Base-by-base conservation (phyloP, 2,329 filamentous ascomycete genomes). In the Leptographium flavum region DNA sequence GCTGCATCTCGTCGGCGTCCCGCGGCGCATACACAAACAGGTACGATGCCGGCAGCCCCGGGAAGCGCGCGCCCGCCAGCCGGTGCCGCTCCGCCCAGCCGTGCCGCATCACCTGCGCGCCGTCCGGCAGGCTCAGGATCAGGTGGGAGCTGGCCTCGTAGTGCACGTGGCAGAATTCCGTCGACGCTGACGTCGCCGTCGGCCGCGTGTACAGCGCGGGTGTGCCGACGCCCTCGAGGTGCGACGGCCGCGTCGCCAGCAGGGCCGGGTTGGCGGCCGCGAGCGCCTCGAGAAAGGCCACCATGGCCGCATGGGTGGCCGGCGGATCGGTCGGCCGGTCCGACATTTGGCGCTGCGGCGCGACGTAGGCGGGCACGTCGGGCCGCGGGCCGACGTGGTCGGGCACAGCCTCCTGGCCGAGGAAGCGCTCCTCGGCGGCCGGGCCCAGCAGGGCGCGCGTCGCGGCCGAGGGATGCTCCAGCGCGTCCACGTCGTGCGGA, bases 31-130 rank as follows among this genome's bases (percentile, higher is more conserved):
- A 68, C 0, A 68, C 36, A 38, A 68, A 41, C 27, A 67, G 54
- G 44, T 64, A 68, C 0, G 56, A 56, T 53, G 57, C 58, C 1
- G 64, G 62, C 36, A 63, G 54, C n/a, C 45, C 40, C 8, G 23
- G 14, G 15, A 43, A 4, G 22, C 13, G 14, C 13, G 4, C 30
- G 1, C 62, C 61, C 14, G 57, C 56, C 32, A 68, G 53, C 41
- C 48, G 50, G 41, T 67, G 65, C 4, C 65, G 52, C 54, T 65
- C 59, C 17, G 57, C 64, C 65, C 65, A 68, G 1, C 63, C 63
- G 36, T 51, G 55, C 5, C 45, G 52, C 39, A 66, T 58, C 3
- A 57, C 57, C 36, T 53, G 50, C 39, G 57, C 56, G 2, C 63
- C 64, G 43, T 68, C 65, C 2, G 51, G 54, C 5, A 64, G 56